phyloP scores from a whole-genome alignment of 129 eudicot species.

The Logfia minima region DNA sequence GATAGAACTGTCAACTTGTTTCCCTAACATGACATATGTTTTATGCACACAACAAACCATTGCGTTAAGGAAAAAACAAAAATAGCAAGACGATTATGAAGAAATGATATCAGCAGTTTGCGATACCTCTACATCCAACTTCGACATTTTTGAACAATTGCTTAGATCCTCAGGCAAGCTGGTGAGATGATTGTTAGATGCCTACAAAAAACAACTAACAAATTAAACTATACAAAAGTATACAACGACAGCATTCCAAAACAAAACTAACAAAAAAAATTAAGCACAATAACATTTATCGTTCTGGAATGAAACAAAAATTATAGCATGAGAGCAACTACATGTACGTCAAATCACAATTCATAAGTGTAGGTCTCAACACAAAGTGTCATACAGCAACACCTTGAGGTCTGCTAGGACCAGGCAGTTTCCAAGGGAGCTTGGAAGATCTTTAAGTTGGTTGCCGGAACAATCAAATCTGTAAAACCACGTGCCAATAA shows the following conservation, averaged over 20 bases:
- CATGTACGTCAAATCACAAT: neutral
- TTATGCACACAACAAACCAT: slow-evolving; percentile 17
- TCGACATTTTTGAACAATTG: slow-evolving; percentile 69
- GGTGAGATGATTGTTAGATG: slow-evolving; percentile 72
- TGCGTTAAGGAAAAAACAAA: neutral
- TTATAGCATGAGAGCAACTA: neutral
- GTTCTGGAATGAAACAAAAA: too few relatives aligned
- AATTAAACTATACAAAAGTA: neutral
- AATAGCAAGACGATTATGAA: neutral
- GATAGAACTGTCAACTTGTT: slow-evolving; percentile 66
- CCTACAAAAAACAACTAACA: slow-evolving; percentile 46
- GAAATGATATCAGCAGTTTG: slow-evolving; percentile 14
- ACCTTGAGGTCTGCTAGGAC: slow-evolving; percentile 88
- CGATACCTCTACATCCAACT: slow-evolving; percentile 86
- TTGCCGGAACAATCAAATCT: slow-evolving; percentile 95
- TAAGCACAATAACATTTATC: neutral
- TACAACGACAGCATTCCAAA: slow-evolving; percentile 5
- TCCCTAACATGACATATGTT: slow-evolving; percentile 56
- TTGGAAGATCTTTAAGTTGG: slow-evolving; percentile 67
- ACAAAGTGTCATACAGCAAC: slow-evolving; percentile 6
- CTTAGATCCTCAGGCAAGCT: slow-evolving; percentile 83
- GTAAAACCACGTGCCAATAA: slow-evolving; percentile 10
- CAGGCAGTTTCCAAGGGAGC: slow-evolving; percentile 68
- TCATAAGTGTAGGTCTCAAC: slow-evolving; percentile 17
- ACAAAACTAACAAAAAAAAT: neutral